Evolutionary conservation across 2,329 filamentous ascomycete species (phyloP).

Genomic region (Exophiala xenobiotica): DNA sequence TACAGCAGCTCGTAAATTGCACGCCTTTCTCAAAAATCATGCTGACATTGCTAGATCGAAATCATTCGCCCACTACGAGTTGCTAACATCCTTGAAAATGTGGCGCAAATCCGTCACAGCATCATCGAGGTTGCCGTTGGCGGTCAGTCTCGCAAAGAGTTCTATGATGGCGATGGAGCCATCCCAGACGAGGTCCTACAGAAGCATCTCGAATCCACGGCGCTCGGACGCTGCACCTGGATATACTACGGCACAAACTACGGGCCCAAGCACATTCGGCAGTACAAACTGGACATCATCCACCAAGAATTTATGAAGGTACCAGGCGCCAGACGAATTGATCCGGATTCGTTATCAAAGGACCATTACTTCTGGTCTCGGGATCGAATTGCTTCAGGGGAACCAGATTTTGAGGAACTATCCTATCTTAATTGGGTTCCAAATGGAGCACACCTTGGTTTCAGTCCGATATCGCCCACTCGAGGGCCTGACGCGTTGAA

Average conservation of each 20-base stretch:
- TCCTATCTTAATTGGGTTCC: constrained; percentile 45
- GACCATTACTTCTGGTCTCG: constrained; percentile 38
- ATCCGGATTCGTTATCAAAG: constrained; percentile 37
- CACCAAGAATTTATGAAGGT: constrained; percentile 38
- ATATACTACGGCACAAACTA: constrained; percentile 40
- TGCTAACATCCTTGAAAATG: constrained; percentile 39
- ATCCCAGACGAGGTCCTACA: constrained; percentile 39
- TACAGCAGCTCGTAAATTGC: constrained; percentile 30
- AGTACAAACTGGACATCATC: constrained; percentile 34
- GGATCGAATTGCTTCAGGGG: constrained; percentile 36
- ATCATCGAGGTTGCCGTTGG: constrained; percentile 39
- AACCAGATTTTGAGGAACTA: constrained; percentile 44
- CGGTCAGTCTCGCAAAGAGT: constrained; percentile 36
- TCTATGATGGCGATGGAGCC: constrained; percentile 35
- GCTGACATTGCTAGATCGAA: constrained; percentile 32
- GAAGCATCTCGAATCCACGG: constrained; percentile 32
- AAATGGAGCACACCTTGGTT: constrained; percentile 46
- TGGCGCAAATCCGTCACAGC: constrained; percentile 33
- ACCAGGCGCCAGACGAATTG: constrained; percentile 37
- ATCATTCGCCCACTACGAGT: constrained; percentile 49
- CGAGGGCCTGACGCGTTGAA: neutral
- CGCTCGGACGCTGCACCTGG: constrained; percentile 39
- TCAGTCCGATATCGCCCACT: constrained; percentile 32
- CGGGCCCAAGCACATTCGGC: constrained; percentile 37
- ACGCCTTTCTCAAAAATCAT: neutral